Base-by-base conservation (phyloP, 306 rosid species). In the Fagus sylvatica region DNA sequence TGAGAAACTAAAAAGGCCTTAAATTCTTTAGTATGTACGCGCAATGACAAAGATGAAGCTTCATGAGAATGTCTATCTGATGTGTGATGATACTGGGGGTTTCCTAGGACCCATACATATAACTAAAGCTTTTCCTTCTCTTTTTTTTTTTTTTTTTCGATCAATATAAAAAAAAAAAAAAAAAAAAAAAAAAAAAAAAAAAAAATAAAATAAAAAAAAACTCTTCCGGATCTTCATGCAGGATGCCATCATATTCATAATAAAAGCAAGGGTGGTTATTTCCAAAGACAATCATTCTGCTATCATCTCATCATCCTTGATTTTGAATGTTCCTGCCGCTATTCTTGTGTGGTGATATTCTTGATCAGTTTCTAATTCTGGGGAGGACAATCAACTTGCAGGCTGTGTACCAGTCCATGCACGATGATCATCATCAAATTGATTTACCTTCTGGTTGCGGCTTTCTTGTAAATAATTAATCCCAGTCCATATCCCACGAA, bases 401-500 rank as follows among this genome's bases (percentile, higher is more conserved):
- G 97, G 94, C 81, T 88, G 91, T 3, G 76, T 79, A 39, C 90
- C 84, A 41, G 78, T 76, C 97, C 97, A 91, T 2, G 87, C 80
- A 43, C 32, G 81, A 76, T 13, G 80, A 22, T 87, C 90, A n/a
- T 83, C 84, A 65, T 86, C 88, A 34, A 84, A 68, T 46, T 74
- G 81, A 48, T 78, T 70, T 10, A 77, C 1, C 72, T 80, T 83
- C 22, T 17, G 84, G 79, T 61, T 82, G 73, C 82, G 85, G 73
- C 54, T 87, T 71, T 82, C 89, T 83, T 92, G 97, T 59, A 88
- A 71, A 78, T 87, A 87, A 48, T 78, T 69, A 40, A 88, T 69
- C 43, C 95, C 93, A 13, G 86, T 85, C 97, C 93, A 92, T 68
- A 90, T 80, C 59, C 96, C 97, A 5, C 93, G 90, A 71, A 92